Base-by-base conservation (phyloP, 768 basidiomycete genomes). In the Trichaptum fuscoviolaceum region DNA sequence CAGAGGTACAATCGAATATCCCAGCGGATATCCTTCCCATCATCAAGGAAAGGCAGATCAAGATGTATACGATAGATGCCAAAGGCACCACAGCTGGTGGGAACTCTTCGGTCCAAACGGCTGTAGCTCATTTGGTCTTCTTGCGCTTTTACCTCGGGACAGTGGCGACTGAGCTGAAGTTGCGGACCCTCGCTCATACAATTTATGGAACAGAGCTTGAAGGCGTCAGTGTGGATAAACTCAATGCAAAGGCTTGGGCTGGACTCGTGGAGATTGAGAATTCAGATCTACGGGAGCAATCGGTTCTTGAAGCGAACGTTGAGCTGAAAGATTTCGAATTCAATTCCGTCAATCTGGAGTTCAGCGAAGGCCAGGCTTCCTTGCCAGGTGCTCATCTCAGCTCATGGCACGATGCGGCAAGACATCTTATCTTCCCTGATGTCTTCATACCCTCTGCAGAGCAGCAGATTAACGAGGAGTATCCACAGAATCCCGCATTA, bases 381-480 rank as follows among this genome's bases (percentile, higher is more conserved):
- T 83, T 85, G 67, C 87, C 88, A 69, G 85, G 87, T 36, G 83
- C 88, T 20, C 81, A 81, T 66, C 75, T 88, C 58, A 80, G 84
- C 30, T 87, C 89, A 8, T 93, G 92, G 90, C 92, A 96, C 71
- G 87, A 91, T 68, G 91, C 90, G 2, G 93, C 93, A 18, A 93
- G 92, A 71, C 93, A 96, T 72, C 77, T 98, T 35, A 79, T 98
- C 63, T 98, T 97, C 85, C 89, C 92, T 35, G 83, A 90, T 57
- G 87, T 89, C 20, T 96, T 92, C 78, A 78, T 84, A 18, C 85
- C 89, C 8, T 75, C 82, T 24, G 70, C 75, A 24, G 74, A 75
- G 57, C 73, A 3, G 65, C 74, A 1, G 71, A 77, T 6, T 73
- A 73, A 57, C 17, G 83, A 84, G 57, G 78, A 82, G 35, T 84